These are phyloP conservation scores for Lentinula raphanica DNA, from an alignment of 768 basidiomycete genomes.

Conservation along the genomic window DNA sequence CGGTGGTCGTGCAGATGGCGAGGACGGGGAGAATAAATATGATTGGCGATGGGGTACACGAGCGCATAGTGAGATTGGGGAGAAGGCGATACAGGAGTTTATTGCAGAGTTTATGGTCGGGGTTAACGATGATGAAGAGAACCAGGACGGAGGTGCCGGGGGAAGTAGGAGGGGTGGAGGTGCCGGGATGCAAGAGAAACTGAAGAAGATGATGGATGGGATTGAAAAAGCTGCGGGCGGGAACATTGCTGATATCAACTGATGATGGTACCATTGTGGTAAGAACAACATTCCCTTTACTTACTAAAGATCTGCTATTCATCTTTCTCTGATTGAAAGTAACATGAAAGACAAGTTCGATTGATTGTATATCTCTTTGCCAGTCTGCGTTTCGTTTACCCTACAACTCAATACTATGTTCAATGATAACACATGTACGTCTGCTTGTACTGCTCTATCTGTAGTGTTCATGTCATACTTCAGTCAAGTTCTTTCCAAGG, in stretches of 20 bases:
- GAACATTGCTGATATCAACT: conserved; percentile 29
- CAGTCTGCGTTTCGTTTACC: too few relatives aligned
- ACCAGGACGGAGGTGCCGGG: conserved; percentile 30
- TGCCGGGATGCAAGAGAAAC: conserved; percentile 15
- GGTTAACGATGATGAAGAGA: conserved; percentile 24
- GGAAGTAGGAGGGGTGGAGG: too few relatives aligned
- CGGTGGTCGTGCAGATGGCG: conserved; percentile 25
- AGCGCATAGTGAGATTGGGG: conserved; percentile 79
- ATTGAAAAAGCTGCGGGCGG: conserved; percentile 65
- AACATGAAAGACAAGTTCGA: too few relatives aligned
- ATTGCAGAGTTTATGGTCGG: conserved; percentile 76
- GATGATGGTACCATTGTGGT: not conserved
- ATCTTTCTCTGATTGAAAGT: too few relatives aligned
- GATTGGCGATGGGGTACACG: conserved; percentile 89
- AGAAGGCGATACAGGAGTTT: conserved; percentile 68
- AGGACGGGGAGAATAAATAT: conserved; percentile 32
- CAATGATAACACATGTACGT: too few relatives aligned
- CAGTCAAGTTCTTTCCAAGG: too few relatives aligned
- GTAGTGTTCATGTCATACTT: too few relatives aligned
- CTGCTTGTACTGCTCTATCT: too few relatives aligned
- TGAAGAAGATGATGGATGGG: conserved; percentile 46
- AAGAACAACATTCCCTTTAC: too few relatives aligned
- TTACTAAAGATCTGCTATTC: too few relatives aligned
- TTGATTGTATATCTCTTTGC: too few relatives aligned
- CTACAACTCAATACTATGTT: too few relatives aligned